Evolutionary conservation across 2,329 filamentous ascomycete species (phyloP), one percentile per base, ranked within the genome.

Genomic region (Diaporthe amygdali): DNA sequence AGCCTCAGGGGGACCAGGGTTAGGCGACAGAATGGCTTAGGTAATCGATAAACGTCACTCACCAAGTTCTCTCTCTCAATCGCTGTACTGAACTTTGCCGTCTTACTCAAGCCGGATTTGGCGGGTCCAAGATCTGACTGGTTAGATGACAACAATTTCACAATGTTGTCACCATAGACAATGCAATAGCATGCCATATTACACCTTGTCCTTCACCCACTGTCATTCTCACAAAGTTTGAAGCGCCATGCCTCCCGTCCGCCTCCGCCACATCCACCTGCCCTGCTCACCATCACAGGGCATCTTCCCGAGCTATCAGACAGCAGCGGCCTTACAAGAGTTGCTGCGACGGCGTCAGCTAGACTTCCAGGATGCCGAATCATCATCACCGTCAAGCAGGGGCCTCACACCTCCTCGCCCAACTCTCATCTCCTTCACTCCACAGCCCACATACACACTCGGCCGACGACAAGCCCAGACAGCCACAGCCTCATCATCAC

Each of bases 401-500:
- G 9, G 44, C 75, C 41, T 73, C 71, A 1, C 74, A 82, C 5
- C 81, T 87, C 92, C 92, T 1, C 84, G 85, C 17, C 93, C 94
- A 32, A 90, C 89, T 39, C 86, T 98, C 74, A 86, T 98, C 74
- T 95, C 94, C 74, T 96, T 97, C 81, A 91, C 94, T 68, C 93
- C 95, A 59, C 84, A 87, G 41, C 94, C 95, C 1, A 94, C 95
- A 56, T 98, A 96, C 82, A 98, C 96, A 17, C 93, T 95, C 74
- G 96, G 96, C 68, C 92, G 96, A 7, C 93, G 96, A 39, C 95
- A 98, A 77, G 80, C 79, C 76, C 44, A 25, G 71, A 9, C 41
- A 27, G 20, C 44, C 2, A 15, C 52, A 5, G 2, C 41, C 32
- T 77, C 81, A 74, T 80, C 83, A 2, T 37, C 32, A 55, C 27